A percentile compares a stretch with the other conserved stretches of the same genome.
phyloP scores from a whole-genome alignment of 2,329 filamentous ascomycete genomes.

The Aspergillus clavatus region DNA sequence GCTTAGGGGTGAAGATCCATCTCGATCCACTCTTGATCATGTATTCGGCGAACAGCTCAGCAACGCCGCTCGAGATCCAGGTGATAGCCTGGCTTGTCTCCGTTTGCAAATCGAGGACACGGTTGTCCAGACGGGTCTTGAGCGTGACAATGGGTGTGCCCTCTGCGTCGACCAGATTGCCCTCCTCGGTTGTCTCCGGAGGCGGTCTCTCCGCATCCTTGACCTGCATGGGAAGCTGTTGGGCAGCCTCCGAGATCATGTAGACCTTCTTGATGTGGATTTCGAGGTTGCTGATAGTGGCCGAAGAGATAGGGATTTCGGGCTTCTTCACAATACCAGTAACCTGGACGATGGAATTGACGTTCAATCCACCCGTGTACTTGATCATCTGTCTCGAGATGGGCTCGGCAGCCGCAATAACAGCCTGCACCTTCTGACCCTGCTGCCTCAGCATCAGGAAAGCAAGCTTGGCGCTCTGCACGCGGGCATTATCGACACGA shows the following conservation, averaged over 20 bases:
- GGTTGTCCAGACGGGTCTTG: slow-evolving; percentile 82
- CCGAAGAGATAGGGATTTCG: slow-evolving; percentile 82
- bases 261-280: slow-evolving; percentile 85
- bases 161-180: slow-evolving; percentile 47
- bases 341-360: slow-evolving; percentile 77
- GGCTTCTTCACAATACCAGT: slow-evolving; percentile 78
- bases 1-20: slow-evolving; percentile 81
- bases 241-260: slow-evolving; percentile 62
- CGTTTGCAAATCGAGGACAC: slow-evolving; percentile 85
- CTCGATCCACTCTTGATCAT: slow-evolving; percentile 70
- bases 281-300: slow-evolving; percentile 73
- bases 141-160: slow-evolving; percentile 69
- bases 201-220: slow-evolving; percentile 49
- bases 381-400: slow-evolving; percentile 91
- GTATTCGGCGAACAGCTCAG: slow-evolving; percentile 71
- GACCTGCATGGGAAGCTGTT: slow-evolving; percentile 57
- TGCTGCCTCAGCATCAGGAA: slow-evolving; percentile 82
- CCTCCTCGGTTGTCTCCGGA: slow-evolving; percentile 43
- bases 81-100: slow-evolving; percentile 89
- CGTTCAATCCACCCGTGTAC: slow-evolving; percentile 68
- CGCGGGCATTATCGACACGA: slow-evolving; percentile 80
- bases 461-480: slow-evolving; percentile 84
- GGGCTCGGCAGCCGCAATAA: slow-evolving; percentile 59
- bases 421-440: slow-evolving; percentile 75
- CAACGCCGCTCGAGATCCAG: slow-evolving; percentile 61